These are phyloP conservation scores for Aspergillus carlsbadensis DNA, from an alignment of 495 filamentous ascomycete species.

Conservation along the genomic window DNA sequence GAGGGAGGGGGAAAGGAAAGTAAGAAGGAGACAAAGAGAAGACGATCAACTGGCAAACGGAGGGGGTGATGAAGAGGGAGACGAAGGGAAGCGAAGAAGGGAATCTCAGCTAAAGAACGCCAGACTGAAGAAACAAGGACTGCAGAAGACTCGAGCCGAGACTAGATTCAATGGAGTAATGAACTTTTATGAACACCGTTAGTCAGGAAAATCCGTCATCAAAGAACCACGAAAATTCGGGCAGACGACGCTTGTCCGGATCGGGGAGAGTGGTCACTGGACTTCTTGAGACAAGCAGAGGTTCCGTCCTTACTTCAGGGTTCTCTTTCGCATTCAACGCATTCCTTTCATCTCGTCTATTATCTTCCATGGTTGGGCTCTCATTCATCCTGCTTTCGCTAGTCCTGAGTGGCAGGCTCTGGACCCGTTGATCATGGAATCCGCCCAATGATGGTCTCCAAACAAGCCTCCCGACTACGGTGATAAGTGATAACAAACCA, in stretches of 20 bases:
- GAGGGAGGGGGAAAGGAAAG: slow-evolving; percentile 8
- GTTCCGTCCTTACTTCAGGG: not conserved
- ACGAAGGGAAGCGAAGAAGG: not conserved
- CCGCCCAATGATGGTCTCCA: slow-evolving; percentile 13
- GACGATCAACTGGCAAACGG: slow-evolving; percentile 20
- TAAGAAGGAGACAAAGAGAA: slow-evolving; percentile 12
- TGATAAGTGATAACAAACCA: slow-evolving; percentile 5
- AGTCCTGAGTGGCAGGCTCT: no score
- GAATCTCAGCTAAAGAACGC: not conserved
- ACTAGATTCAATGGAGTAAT: not conserved
- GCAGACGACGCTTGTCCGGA: slow-evolving; percentile 4
- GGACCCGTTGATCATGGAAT: not conserved
- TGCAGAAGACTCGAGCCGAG: slow-evolving; percentile 6
- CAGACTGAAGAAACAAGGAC: slow-evolving; percentile 1
- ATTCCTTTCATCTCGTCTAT: not conserved
- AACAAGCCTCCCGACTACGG: no score
- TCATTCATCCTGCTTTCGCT: not conserved
- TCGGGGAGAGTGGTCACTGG: slow-evolving; percentile 11
- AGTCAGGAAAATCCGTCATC: not conserved
- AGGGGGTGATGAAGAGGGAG: slow-evolving; percentile 24
- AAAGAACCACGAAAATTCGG: not conserved
- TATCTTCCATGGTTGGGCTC: not conserved
- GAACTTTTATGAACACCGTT: not conserved
- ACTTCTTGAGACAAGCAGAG: not conserved
- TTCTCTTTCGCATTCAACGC: not conserved